Base-by-base conservation (phyloP, 2,329 filamentous ascomycete genomes). In the Pestalotiopsis sp. region DNA sequence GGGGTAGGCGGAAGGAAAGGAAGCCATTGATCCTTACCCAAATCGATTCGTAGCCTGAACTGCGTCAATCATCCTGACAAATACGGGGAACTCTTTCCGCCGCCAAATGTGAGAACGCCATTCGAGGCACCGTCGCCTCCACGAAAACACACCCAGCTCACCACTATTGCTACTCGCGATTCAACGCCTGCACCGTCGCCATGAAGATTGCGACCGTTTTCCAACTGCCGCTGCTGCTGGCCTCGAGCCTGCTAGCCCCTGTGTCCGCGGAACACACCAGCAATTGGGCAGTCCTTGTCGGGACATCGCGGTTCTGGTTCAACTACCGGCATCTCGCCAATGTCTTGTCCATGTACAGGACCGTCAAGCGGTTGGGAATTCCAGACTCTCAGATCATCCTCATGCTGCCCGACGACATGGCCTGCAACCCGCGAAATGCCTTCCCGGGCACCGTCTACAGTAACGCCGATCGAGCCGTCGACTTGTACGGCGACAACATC, bases 401-500 rank as follows among this genome's bases (percentile, higher is more conserved):
- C 73, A 98, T 99, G 95, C 90, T 99, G n/a, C 96, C 96, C 25
- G 96, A 99, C 80, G 96, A 99, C 84, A 98, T 99, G 94, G 96
- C 96, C 52, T 99, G 96, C 86, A 99, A 99, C 82, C 96, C 96
- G 39, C 94, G 96, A 76, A 99, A 99, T 80, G 94, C 95, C 64
- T 99, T 99, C 80, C 95, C 96, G 0, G 96, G 96, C 66, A 98
- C 95, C 66, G 96, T 99, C 38, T 99, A 98, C 87, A 98, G 96
- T 83, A 98, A 99, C 79, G 95, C 96, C 49, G 95, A 98, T 80
- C 93, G 96, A 72, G 94, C 94, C 9, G 92, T 99, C 63, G 96
- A 99, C 78, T 86, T 99, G 4, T 99, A 99, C 80, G 96, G 97
- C 71, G 95, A 98, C 84, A 98, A 98, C 80, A 98, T 99, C 76